Evolutionary conservation across 768 basidiomycete genomes (phyloP).

Genomic region (Russula olivacea): DNA sequence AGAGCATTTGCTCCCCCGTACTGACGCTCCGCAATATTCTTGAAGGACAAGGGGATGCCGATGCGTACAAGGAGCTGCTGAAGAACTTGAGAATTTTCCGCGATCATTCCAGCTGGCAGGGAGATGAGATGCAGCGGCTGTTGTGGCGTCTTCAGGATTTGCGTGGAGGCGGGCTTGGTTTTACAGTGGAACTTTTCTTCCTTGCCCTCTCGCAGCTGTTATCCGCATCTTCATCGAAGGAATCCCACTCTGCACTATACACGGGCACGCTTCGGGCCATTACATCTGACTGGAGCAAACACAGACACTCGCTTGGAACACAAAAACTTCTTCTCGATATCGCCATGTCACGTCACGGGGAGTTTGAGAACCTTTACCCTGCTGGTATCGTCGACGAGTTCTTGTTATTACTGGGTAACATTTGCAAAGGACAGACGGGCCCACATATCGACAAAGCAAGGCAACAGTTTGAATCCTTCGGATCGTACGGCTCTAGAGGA

Average conservation of each 20-base stretch:
- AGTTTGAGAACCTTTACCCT: not conserved
- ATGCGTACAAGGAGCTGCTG: not conserved
- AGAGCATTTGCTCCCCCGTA: not conserved
- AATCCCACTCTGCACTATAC: not conserved
- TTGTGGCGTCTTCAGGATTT: not conserved
- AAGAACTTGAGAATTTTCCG: not conserved
- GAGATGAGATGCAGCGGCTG: not conserved
- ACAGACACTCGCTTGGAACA: slow-evolving; percentile 2
- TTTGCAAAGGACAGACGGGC: not conserved
- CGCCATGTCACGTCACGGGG: not conserved
- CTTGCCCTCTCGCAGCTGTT: not conserved
- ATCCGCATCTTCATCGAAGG: not conserved
- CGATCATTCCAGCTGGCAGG: too few species aligned
- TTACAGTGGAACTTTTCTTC: slow-evolving; percentile 5
- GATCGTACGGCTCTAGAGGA: not conserved
- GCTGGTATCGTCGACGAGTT: not conserved
- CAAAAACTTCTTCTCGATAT: not conserved
- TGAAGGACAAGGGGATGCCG: not conserved
- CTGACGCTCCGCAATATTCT: not conserved
- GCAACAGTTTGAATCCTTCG: not conserved
- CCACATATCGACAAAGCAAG: not conserved
- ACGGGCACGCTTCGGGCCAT: not conserved
- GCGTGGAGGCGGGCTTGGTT: not conserved
- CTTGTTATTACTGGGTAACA: not conserved
- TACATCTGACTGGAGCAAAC: not conserved